phyloP scores from a whole-genome alignment of 2,329 filamentous ascomycete species.

The Stemphylium lycopersici region DNA sequence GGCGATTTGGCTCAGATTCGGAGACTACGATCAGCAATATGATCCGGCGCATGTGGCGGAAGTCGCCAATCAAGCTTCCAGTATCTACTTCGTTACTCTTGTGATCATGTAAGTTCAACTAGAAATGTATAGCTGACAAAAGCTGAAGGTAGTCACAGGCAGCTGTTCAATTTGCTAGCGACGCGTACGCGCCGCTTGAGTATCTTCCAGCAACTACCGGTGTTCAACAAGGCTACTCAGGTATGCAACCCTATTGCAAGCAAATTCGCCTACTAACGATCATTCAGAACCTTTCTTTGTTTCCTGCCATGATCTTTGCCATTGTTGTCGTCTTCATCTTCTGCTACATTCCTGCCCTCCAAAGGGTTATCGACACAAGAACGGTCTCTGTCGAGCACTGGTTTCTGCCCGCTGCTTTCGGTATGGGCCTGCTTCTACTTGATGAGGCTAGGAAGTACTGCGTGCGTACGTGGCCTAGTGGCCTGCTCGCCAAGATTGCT shows the following conservation, averaged over 20 bases:
- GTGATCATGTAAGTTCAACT: conserved; percentile 70
- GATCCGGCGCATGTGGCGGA: conserved; percentile 42
- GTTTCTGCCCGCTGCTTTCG: conserved; percentile 78
- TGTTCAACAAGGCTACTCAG: conserved; percentile 65
- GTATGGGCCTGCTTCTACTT: conserved; percentile 65
- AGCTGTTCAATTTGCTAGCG: conserved; percentile 77
- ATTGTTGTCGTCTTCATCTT: conserved; percentile 71
- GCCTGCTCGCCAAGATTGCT: conserved; percentile 64
- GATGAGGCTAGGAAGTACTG: conserved; percentile 71
- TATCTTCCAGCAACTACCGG: conserved; percentile 74
- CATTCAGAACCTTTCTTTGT: conserved; percentile 68
- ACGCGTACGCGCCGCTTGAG: conserved; percentile 65
- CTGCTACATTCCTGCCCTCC: conserved; percentile 69
- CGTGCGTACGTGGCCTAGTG: conserved; percentile 65
- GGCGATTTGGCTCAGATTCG: conserved; percentile 65
- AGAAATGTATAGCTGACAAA: no score
- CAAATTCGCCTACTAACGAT: not conserved
- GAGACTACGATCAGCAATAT: conserved; percentile 32
- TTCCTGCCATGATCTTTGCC: conserved; percentile 73
- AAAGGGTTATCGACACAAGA: conserved; percentile 65
- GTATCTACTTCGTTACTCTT: conserved; percentile 80
- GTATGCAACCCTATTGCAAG: not conserved
- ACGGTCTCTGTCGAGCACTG: conserved; percentile 73
- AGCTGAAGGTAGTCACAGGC: conserved; percentile 50
- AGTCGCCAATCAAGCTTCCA: conserved; percentile 68